Evolutionary conservation across 2,329 filamentous ascomycete species (phyloP), one percentile per base, ranked within the genome.

Genomic region (Cladophialophora carrionii): DNA sequence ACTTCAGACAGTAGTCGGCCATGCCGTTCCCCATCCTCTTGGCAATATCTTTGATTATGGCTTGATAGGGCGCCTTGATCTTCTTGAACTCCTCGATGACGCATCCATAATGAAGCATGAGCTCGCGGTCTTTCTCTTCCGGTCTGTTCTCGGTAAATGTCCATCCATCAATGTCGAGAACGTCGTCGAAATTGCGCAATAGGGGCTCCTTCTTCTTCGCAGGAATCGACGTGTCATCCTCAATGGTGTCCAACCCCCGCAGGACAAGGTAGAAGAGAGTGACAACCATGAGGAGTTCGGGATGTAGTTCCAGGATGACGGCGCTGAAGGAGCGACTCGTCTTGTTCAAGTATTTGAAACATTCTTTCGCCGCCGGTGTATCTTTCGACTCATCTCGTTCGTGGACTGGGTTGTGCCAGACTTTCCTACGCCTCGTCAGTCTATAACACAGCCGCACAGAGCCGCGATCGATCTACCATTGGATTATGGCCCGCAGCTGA

Each of bases 11-110:
- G 76, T 96, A 99, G 79, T 99, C 94, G 31, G 95, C 95, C 95
- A 99, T 99, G 71, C 95, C 95, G 74, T 98, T 93, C 69, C 93
- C 94, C 95, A 99, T 99, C 80, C 92, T 90, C 74, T 88, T 82
- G 34, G 92, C 92, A 75, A 98, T 96, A 73, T 98, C 94, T 78
- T 89, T 89, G 79, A 99, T 95, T 75, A 98, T 93, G 6, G 83
- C 85, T 77, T 85, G 86, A 80, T 99, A 98, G 62, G 85, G 86
- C 56, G 88, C 86, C 82, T 97, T 96, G 78, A 96, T 83, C 79
- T 90, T 90, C 82, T 90, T 91, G 78, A 94, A 91, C 83, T 99
- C 94, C 64, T 85, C 82, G 70, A 96, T 85, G 68, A 99, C 88
- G 63, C 89, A 86, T 76, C 96, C 88, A 76, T 99, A 99, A 79